Percentiles rank a stretch among this genome's conserved stretches.
Conservation (phyloP, 2,329 filamentous ascomycete genomes). For the Ophiostoma sp. region DNA sequence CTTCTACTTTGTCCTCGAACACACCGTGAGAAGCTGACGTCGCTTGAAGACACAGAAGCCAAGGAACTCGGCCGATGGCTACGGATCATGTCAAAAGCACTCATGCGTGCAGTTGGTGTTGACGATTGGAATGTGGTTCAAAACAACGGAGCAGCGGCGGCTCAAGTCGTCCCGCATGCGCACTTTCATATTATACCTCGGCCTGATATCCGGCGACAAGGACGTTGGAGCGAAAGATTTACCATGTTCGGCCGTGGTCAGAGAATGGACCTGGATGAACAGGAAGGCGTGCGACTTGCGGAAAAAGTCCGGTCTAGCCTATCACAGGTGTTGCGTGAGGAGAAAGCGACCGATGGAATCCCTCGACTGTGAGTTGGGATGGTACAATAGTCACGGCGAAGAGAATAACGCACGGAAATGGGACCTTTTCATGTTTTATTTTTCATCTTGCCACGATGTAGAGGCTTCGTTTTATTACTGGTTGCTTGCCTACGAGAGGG, state of each 20-base stretch:
- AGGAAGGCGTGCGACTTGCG: constrained; percentile 65
- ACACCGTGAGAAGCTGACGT: constrained; percentile 76
- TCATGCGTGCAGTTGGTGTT: constrained; percentile 68
- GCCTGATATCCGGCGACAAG: constrained; percentile 63
- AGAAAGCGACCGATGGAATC: constrained; percentile 30
- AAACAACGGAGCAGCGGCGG: constrained; percentile 87
- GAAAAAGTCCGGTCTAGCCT: constrained; percentile 27
- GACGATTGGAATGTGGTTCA: constrained; percentile 95
- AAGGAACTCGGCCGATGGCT: constrained; percentile 67
- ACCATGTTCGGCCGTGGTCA: constrained; percentile 79
- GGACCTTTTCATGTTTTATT: neutral
- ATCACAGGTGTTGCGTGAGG: constrained; percentile 29
- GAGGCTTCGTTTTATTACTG: neutral
- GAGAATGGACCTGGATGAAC: constrained; percentile 73
- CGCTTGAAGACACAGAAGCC: constrained; percentile 64
- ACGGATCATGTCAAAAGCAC: constrained; percentile 69
- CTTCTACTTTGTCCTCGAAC: constrained; percentile 75
- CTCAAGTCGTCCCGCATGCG: constrained; percentile 89
- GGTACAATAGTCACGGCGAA: neutral
- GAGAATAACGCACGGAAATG: neutral
- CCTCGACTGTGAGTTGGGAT: neutral
- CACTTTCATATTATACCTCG: constrained; percentile 94
- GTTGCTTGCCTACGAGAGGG: neutral
- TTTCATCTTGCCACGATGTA: neutral
- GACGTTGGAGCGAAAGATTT: constrained; percentile 62